Base-by-base conservation (phyloP, 495 filamentous ascomycete species). In the Lophiotrema nucula region DNA sequence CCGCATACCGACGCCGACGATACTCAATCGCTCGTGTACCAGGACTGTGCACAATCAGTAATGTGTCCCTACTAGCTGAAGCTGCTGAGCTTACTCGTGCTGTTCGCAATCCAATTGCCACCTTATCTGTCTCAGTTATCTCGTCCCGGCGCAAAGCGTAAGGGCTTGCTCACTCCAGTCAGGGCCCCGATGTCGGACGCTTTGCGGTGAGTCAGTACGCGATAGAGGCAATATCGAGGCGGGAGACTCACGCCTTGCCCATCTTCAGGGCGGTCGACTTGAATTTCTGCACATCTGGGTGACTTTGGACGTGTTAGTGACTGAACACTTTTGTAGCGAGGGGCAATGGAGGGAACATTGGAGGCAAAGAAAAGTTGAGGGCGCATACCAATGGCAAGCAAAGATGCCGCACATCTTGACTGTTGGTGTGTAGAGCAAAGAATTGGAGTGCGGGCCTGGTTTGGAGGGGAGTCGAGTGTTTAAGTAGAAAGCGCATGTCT, bases 251-350 rank as follows among this genome's bases (percentile, higher is more conserved):
- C 90, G 89, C 87, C 82, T 97, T 97, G 59, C 90, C 88, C 79
- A 98, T 86, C 78, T 88, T 87, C 76, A 98, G 79, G 69, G 93
- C 93, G 65, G 89, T 95, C 28, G 91, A 86, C 86, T 97, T 97
- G 82, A 98, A 98, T 68, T 88, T 88, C 67, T 87, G 83, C 67
- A 97, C 92, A 83, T 97, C 88, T 43, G 93, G 93, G 73, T 97
- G 92, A 75, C 92, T 75, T 49, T 46, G n/a, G 21, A 13, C 23
- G 31, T 90, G 53, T 72, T 49, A 68, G 72, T 53, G 63, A 67
- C 63, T 38, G 48, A 57, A 69, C 58, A 65, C 55, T 23, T 27
- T 53, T 47, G 49, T 53, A 67, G 35, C 24, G 58, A 49, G 26
- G 53, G 58, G 76, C 65, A 72, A 69, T 60, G 23, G 48, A 33